phyloP scores from a whole-genome alignment of 2,329 filamentous ascomycete genomes.

The Xylariaceae sp. region DNA sequence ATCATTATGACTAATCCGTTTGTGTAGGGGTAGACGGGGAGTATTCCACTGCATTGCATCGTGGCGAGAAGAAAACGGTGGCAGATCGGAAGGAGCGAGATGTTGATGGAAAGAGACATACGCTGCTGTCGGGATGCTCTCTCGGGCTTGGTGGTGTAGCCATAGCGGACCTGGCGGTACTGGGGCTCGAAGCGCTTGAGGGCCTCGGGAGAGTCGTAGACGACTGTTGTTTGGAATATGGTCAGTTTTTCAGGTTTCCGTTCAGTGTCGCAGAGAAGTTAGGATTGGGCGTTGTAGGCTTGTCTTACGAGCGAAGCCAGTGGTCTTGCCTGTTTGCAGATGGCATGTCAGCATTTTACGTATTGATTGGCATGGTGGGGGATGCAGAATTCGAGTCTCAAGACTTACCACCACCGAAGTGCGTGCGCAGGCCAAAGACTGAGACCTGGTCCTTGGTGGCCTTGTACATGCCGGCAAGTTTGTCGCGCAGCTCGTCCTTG shows the following conservation, averaged over 20 bases:
- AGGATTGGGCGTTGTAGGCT: background rate
- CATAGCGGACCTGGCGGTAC: slow-evolving; percentile 94
- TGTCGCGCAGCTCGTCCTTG: slow-evolving; percentile 96
- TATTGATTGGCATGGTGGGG: background rate
- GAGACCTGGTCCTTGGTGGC: slow-evolving; percentile 94
- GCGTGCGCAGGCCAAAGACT: slow-evolving; percentile 97
- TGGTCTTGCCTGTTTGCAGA: slow-evolving; percentile 69
- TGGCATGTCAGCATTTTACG: background rate
- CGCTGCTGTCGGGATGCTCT: slow-evolving; percentile 97
- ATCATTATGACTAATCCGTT: slow-evolving; percentile 1
- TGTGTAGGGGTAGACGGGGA: background rate
- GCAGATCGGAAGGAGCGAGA: slow-evolving; percentile 4
- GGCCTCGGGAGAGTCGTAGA: slow-evolving; percentile 97
- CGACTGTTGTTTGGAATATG: slow-evolving; percentile 38
- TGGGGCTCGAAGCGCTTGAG: slow-evolving; percentile 99
- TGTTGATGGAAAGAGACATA: slow-evolving; percentile 55
- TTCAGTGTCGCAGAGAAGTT: background rate
- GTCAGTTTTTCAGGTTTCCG: background rate
- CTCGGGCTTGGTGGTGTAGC: slow-evolving; percentile 91
- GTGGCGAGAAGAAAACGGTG: no score
- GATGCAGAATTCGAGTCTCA: background rate
- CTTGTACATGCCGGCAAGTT: slow-evolving; percentile 97
- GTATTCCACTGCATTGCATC: no score
- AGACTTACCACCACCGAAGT: slow-evolving; percentile 76
- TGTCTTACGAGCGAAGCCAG: slow-evolving; percentile 72